These are phyloP conservation scores for Sphagnum fallax DNA, from an alignment of 228 moss, liverwort and hornwort genomes.

Conservation along the genomic window DNA sequence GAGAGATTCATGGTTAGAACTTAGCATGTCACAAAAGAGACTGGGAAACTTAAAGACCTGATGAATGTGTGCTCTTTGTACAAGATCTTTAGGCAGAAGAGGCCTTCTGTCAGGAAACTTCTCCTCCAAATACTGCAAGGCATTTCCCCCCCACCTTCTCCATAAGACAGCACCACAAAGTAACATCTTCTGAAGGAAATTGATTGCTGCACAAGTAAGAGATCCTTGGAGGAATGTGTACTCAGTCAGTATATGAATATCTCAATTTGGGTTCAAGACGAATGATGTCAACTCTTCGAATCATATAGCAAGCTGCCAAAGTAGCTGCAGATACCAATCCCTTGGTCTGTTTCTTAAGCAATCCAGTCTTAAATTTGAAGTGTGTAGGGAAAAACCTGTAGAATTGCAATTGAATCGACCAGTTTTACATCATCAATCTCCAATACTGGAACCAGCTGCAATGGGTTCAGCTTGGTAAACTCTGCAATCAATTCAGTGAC, in stretches of 20 bases:
- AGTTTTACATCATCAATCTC: slow-evolving; percentile 63
- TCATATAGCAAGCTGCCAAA: too few relatives aligned
- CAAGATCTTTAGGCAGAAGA: slow-evolving; percentile 56
- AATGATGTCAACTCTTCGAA: too few relatives aligned
- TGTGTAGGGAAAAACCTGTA: slow-evolving; percentile 38
- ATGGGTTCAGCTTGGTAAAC: slow-evolving; percentile 50
- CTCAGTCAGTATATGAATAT: neutral
- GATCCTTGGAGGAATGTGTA: neutral
- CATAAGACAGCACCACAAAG: neutral
- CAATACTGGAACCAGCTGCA: slow-evolving; percentile 51
- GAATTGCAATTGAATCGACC: slow-evolving; percentile 78
- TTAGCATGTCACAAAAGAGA: too few relatives aligned
- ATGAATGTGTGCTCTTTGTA: slow-evolving; percentile 55
- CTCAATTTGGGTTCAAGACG: neutral
- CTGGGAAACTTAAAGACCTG: slow-evolving; percentile 16
- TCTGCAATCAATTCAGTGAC: slow-evolving; percentile 24
- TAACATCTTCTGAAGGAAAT: neutral
- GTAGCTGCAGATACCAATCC: too few relatives aligned
- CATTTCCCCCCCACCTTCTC: neutral
- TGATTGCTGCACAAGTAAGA: neutral
- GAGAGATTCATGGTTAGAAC: too few relatives aligned
- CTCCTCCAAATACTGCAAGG: slow-evolving; percentile 82
- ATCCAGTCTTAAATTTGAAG: neutral
- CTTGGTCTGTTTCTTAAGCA: too few relatives aligned
- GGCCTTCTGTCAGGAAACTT: slow-evolving; percentile 67